These are phyloP conservation scores for Nicotiana knightiana DNA, from an alignment of 257 asterid genomes.

Conservation along the genomic window DNA sequence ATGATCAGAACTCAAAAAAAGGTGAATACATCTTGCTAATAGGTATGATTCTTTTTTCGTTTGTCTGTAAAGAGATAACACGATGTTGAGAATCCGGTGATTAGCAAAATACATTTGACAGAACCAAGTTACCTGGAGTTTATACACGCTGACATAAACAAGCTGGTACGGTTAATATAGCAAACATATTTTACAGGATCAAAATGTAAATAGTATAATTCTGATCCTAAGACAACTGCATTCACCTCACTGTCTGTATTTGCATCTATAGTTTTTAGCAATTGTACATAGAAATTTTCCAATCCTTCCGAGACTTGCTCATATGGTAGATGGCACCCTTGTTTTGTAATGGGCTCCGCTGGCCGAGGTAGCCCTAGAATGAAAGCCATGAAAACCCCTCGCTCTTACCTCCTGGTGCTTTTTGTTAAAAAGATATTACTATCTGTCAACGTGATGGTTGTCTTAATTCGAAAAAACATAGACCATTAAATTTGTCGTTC, in stretches of 20 bases:
- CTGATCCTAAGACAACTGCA: not conserved
- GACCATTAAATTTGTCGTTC: not conserved
- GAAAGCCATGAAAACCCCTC: no score
- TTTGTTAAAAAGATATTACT: not conserved
- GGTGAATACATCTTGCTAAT: no score
- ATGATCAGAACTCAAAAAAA: not conserved
- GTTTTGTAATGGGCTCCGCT: not conserved
- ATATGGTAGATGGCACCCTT: not conserved
- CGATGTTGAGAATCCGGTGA: not conserved
- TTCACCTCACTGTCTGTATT: not conserved
- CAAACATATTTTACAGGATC: not conserved
- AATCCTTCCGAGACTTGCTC: not conserved
- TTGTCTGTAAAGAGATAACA: not conserved
- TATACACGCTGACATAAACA: not conserved
- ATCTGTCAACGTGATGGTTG: not conserved
- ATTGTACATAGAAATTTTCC: not conserved
- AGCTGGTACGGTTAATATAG: not conserved
- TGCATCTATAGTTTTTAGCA: not conserved
- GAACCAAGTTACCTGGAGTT: not conserved
- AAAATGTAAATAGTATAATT: not conserved
- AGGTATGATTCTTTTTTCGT: not conserved
- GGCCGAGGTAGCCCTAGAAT: not conserved
- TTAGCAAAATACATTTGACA: not conserved
- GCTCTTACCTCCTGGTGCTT: no score
- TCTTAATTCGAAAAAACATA: not conserved